Evolutionary conservation across 805 yeast genomes (phyloP).

Genomic region (Jamesozyma gamospora): DNA sequence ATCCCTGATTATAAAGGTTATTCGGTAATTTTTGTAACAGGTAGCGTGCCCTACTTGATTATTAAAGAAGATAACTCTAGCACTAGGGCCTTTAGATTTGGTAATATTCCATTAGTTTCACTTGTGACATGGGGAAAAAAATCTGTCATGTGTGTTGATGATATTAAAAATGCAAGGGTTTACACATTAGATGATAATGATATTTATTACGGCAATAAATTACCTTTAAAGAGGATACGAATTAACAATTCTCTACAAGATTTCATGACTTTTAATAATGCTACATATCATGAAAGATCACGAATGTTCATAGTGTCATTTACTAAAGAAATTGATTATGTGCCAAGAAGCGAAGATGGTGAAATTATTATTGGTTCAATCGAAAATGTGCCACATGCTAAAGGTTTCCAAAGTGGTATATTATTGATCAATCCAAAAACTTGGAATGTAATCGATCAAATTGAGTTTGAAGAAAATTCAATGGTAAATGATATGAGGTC

Average conservation of each 20-base stretch:
- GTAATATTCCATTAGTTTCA: slow-evolving; percentile 55
- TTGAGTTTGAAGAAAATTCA: slow-evolving; percentile 60
- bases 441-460: slow-evolving; percentile 67
- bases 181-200: slow-evolving; percentile 28
- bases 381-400: slow-evolving; percentile 40
- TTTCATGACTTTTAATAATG: slow-evolving; percentile 44
- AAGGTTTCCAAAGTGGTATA: slow-evolving; percentile 48
- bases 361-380: slow-evolving; percentile 45
- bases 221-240: slow-evolving; percentile 45
- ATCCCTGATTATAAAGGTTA: slow-evolving; percentile 48
- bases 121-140: slow-evolving; percentile 33
- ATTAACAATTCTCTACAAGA: slow-evolving; percentile 34
- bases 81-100: slow-evolving; percentile 58
- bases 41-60: slow-evolving; percentile 60
- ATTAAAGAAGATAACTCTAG: slow-evolving; percentile 53
- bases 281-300: slow-evolving; percentile 61
- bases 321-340: slow-evolving; percentile 46
- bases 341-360: slow-evolving; percentile 68
- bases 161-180: slow-evolving; percentile 54
- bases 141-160: slow-evolving; percentile 59
- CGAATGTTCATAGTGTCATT: slow-evolving; percentile 56
- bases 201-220: slow-evolving; percentile 46
- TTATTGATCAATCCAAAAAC: slow-evolving; percentile 60
- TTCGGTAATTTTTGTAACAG: slow-evolving; percentile 59
- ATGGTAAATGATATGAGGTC: slow-evolving; percentile 34